phyloP scores from a whole-genome alignment of 73 alveolate genomes.

The Symbiodinium natans region DNA sequence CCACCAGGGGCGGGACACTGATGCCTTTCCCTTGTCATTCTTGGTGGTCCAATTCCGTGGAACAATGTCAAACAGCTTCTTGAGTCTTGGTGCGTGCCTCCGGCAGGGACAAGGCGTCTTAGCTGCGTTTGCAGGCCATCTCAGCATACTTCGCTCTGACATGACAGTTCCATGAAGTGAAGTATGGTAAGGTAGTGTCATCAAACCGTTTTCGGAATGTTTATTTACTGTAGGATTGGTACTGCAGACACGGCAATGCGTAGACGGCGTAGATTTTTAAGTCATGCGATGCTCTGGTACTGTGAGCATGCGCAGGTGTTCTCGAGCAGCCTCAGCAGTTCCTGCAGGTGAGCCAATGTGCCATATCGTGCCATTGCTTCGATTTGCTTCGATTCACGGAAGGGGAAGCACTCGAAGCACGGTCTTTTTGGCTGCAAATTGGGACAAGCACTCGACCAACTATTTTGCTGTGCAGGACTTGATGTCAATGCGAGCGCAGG shows the following conservation, averaged over 20 bases:
- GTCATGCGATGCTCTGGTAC: not conserved
- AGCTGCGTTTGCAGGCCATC: not conserved
- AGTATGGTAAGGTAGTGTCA: too few species aligned
- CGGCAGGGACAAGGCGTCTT: not conserved
- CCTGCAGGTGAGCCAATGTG: not conserved
- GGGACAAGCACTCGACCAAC: not conserved
- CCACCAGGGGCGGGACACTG: not conserved
- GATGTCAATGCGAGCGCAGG: constrained; percentile 85
- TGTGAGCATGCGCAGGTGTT: not conserved
- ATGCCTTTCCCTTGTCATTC: not conserved
- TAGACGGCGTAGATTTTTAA: not conserved
- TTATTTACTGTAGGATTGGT: not conserved
- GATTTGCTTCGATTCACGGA: not conserved
- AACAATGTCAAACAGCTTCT: too few species aligned
- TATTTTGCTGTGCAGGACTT: not conserved
- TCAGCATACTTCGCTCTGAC: too few species aligned
- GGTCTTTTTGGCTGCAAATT: not conserved
- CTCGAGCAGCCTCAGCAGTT: constrained; percentile 48
- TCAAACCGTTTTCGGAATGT: too few species aligned
- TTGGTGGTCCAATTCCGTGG: too few species aligned
- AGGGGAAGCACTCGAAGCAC: not conserved
- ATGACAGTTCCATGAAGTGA: too few species aligned
- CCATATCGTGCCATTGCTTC: not conserved
- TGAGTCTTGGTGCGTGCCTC: too few species aligned
- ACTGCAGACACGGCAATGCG: not conserved